Conservation (phyloP, 2,329 filamentous ascomycete genomes). For the Cyanodermella asteris region DNA sequence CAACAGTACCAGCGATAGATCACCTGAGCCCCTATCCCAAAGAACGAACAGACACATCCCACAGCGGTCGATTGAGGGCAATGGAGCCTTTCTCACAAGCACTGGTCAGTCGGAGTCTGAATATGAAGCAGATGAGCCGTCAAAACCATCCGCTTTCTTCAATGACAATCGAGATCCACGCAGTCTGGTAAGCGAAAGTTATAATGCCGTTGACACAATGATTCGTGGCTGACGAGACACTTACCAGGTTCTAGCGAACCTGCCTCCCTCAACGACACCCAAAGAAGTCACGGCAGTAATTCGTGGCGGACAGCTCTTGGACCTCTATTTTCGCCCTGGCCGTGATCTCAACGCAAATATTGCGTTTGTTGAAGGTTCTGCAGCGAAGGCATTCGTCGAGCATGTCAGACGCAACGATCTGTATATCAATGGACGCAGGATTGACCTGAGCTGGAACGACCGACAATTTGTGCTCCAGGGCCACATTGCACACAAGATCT, state of each 20-base stretch:
- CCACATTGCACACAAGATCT: slow-evolving; percentile 44
- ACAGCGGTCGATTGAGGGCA: too few relatives aligned
- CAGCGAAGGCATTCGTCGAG: slow-evolving; percentile 42
- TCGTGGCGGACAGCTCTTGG: slow-evolving; percentile 48
- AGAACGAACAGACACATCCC: background rate
- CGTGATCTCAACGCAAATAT: slow-evolving; percentile 42
- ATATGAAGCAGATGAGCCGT: slow-evolving; percentile 6
- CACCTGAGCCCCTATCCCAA: slow-evolving; percentile 1
- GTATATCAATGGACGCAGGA: slow-evolving; percentile 43
- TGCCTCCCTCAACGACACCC: slow-evolving; percentile 40
- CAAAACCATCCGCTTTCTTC: slow-evolving; percentile 7
- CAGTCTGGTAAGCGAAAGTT: slow-evolving; percentile 15
- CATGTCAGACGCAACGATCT: slow-evolving; percentile 43
- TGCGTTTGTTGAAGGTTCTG: slow-evolving; percentile 44
- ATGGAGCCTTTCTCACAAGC: too few relatives aligned
- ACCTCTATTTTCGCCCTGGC: slow-evolving; percentile 38
- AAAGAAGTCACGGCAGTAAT: slow-evolving; percentile 42
- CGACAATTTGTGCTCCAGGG: slow-evolving; percentile 44
- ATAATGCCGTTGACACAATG: too few relatives aligned
- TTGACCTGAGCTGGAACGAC: slow-evolving; percentile 47
- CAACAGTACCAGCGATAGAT: background rate
- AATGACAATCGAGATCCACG: slow-evolving; percentile 5
- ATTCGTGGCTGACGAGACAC: slow-evolving; percentile 13
- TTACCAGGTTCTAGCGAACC: slow-evolving; percentile 37
- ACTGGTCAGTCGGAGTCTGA: slow-evolving; percentile 3